Conservation (phyloP, 352 stramenopile species). For the Peronospora tabacina region DNA sequence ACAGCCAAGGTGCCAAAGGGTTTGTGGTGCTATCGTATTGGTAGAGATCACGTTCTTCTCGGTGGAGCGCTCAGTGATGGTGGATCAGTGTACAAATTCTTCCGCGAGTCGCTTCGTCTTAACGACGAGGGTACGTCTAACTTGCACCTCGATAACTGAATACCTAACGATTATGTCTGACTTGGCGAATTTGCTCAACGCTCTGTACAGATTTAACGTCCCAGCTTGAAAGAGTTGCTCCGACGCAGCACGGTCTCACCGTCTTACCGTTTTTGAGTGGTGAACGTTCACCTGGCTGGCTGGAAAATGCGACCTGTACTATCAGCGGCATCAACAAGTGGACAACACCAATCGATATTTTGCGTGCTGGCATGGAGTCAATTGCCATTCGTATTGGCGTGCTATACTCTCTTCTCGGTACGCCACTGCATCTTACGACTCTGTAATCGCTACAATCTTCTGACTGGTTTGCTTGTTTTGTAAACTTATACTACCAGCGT, state of each 20-base stretch:
- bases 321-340: conserved; percentile 89
- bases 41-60: conserved; percentile 77
- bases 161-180: neutral
- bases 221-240: conserved; percentile 44
- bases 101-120: conserved; percentile 62
- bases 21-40: conserved; percentile 92
- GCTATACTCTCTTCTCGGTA: conserved; percentile 79
- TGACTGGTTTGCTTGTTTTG: neutral
- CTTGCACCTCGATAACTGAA: conserved; percentile 1
- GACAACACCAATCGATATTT: conserved; percentile 82
- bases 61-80: conserved; percentile 94
- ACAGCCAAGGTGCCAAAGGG: conserved; percentile 74
- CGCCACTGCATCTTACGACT: conserved; percentile 2
- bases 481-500: conserved; percentile 13
- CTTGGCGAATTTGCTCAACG: neutral
- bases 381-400: conserved; percentile 86
- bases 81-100: conserved; percentile 93
- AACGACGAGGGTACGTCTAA: conserved; percentile 32
- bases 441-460: neutral
- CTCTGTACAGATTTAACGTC: conserved; percentile 11
- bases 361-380: conserved; percentile 87
- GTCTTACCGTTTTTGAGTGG: conserved; percentile 90
- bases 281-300: conserved; percentile 90
- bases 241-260: conserved; percentile 64
- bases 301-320: conserved; percentile 81